Base-by-base conservation (phyloP, 331 rosid species). In the Prunus yedoensis region DNA sequence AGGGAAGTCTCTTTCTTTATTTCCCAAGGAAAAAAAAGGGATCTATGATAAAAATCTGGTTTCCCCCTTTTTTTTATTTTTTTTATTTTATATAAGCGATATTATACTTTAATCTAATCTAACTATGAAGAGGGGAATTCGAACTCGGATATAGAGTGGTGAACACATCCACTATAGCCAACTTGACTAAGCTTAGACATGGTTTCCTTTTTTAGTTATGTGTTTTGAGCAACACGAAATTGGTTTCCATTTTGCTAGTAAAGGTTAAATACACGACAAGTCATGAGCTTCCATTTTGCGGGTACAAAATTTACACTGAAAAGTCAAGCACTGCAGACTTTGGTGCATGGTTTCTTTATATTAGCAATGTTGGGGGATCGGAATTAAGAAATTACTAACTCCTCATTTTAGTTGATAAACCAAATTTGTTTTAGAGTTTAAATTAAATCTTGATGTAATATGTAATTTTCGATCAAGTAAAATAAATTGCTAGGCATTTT, bases 81-180 rank as follows among this genome's bases (percentile, higher is more conserved):
- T 28, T 28, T 28, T 28, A 30, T 1, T 35, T 35, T 5, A 5
- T 5, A 6, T 2, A 38, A 6, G 0, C 2, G 2, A 38, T 7
- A 6, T 38, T 38, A 2, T 38, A 38, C 2, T 38, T 38, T 38
- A 38, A 38, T 1, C 2, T 38, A 38, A 6, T 38, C 2, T 7
- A 38, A 38, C 2, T 38, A 38, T 0, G 0, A 0, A 0, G 0
- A 7, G 2, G 9, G 0, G 9, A 0, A 38, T 38, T 38, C 10
- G 8, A 38, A 38, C 8, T 38, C 0, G 0, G 1, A 0, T 1
- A 2, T 7, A 38, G 9, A 38, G 2, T 38, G 10, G 2, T 0
- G 9, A 38, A 0, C 9, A 6, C 2, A 0, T 38, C 0, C 41
- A 35, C 8, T 35, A 35, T 38, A 38, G 8, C 43, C 43, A 38